Conservation (phyloP, 2,329 filamentous ascomycete species). For the Monilinia laxa region DNA sequence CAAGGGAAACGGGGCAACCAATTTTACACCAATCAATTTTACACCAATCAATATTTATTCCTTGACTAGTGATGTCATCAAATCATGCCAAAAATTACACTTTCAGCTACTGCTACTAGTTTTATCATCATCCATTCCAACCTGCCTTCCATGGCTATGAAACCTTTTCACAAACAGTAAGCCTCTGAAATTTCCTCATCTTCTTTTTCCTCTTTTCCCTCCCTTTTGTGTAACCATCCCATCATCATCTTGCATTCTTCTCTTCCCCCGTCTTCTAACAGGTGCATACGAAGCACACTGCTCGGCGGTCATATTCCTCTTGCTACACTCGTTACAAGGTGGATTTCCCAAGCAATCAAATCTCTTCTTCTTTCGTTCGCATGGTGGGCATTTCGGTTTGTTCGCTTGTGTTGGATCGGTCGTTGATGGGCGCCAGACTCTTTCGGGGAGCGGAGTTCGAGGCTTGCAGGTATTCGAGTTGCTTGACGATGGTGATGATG, state of each 20-base stretch:
- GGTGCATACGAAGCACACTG: conserved; percentile 6
- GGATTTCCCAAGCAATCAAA: conserved; percentile 19
- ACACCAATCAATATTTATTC: conserved; percentile 11
- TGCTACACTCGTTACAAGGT: conserved; percentile 21
- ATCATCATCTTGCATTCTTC: conserved; percentile 13
- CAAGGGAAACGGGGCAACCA: background rate
- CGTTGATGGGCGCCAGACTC: conserved; percentile 13
- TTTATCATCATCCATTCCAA: background rate
- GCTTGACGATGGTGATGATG: conserved; percentile 1
- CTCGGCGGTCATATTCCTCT: conserved; percentile 15
- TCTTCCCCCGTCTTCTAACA: conserved; percentile 2
- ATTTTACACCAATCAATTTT: conserved; percentile 4
- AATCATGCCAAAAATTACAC: background rate
- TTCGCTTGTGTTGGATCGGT: conserved; percentile 10
- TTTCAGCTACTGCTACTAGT: background rate
- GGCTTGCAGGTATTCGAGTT: conserved; percentile 3
- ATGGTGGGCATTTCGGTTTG: conserved; percentile 23
- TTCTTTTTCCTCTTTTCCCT: conserved; percentile 6
- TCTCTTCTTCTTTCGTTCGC: conserved; percentile 21
- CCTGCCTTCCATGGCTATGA: background rate
- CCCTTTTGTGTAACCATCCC: conserved; percentile 9
- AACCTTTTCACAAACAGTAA: background rate
- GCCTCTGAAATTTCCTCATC: background rate
- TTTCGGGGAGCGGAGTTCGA: conserved; percentile 16
- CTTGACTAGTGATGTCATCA: conserved; percentile 3